Conservation (phyloP, 768 basidiomycete species). For the Termitomyces heimii region DNA sequence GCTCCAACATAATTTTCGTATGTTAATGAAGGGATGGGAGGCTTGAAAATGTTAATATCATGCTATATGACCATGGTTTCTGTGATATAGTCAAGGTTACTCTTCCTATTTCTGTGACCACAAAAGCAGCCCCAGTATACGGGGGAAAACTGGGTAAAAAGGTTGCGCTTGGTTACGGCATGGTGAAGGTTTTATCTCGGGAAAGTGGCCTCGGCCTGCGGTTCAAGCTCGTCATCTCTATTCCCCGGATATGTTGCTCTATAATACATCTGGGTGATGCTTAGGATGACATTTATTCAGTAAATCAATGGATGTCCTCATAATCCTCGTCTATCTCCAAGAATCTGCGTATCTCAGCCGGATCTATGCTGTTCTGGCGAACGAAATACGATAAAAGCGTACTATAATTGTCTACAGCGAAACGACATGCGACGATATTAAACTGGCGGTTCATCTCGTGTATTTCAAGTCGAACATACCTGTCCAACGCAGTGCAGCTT, state of each 20-base stretch:
- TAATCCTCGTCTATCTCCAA: conserved; percentile 69
- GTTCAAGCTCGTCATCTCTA: background rate
- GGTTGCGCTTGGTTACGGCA: background rate
- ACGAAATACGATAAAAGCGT: conserved; percentile 62
- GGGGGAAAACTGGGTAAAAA: conserved; percentile 18
- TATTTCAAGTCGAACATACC: conserved; percentile 44
- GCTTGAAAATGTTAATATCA: background rate
- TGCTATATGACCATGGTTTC: conserved; percentile 13
- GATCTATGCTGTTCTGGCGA: conserved; percentile 51
- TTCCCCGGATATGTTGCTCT: background rate
- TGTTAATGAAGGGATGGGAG: background rate
- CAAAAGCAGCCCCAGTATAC: conserved; percentile 16
- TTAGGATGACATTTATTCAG: conserved; percentile 14
- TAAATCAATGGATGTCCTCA: conserved; percentile 65
- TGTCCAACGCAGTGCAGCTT: conserved; percentile 84
- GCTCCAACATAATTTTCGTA: background rate
- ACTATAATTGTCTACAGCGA: conserved; percentile 58
- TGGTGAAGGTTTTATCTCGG: background rate
- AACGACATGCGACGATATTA: background rate
- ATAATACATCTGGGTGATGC: background rate
- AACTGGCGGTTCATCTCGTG: background rate
- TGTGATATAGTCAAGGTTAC: conserved; percentile 19
- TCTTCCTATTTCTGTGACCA: conserved; percentile 15
- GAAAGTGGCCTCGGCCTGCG: background rate
- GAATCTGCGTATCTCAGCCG: conserved; percentile 59